Evolutionary conservation across 1,284 basidiomycete species (phyloP).

Genomic region (Amylostereum areolatum): DNA sequence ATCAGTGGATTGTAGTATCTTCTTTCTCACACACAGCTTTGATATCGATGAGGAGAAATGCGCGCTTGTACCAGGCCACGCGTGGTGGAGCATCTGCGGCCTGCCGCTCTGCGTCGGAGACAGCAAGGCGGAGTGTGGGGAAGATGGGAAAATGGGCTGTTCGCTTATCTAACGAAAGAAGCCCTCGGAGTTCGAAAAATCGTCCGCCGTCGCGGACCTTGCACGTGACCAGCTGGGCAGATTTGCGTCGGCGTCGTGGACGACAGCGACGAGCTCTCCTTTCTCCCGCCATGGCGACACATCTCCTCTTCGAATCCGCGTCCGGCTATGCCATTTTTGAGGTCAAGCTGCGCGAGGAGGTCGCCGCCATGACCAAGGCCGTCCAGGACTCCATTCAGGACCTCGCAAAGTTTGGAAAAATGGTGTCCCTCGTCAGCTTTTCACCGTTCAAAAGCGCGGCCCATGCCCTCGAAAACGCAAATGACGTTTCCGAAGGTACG

Average conservation of each 20-base stretch:
- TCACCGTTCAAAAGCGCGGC: constrained; percentile 93
- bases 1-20: too few relatives aligned
- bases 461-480: constrained; percentile 94
- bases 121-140: neutral
- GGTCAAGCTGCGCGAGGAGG: constrained; percentile 84
- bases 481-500: constrained; percentile 94
- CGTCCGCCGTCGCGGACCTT: neutral
- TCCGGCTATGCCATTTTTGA: constrained; percentile 96
- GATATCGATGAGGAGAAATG: too few relatives aligned
- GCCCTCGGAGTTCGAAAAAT: neutral
- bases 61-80: too few relatives aligned
- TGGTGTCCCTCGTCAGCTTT: constrained; percentile 91
- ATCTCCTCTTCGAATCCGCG: constrained; percentile 92
- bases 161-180: neutral
- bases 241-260: neutral
- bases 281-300: constrained; percentile 58
- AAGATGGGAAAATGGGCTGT: neutral
- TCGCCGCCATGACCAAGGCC: constrained; percentile 77
- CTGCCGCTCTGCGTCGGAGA: neutral
- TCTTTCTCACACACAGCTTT: too few relatives aligned
- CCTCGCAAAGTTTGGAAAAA: constrained; percentile 88
- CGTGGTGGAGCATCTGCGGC: too few relatives aligned
- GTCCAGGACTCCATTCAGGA: constrained; percentile 88
- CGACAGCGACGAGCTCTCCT: neutral
- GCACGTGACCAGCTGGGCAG: neutral